Conservation (phyloP, 768 basidiomycete species). For the Scleroderma citrinum region DNA sequence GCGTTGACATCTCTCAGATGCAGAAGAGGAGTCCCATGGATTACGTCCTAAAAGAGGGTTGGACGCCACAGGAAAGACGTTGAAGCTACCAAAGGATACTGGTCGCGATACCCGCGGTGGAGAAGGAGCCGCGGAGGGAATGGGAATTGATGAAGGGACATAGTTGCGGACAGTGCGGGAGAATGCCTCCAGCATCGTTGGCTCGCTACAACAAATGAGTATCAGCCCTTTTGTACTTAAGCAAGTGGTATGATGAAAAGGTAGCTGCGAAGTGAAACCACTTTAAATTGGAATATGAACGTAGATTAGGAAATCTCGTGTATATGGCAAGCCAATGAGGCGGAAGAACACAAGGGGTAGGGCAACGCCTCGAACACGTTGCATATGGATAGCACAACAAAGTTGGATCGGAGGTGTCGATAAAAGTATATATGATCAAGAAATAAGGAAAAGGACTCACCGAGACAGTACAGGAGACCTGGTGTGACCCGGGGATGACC, state of each 20-base stretch:
- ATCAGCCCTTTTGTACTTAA: slow-evolving; percentile 11
- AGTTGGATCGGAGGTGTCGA: background rate
- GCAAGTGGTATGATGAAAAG: background rate
- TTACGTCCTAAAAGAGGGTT: slow-evolving; percentile 6
- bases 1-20: slow-evolving; percentile 8
- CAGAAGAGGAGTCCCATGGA: slow-evolving; percentile 8
- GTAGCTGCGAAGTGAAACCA: background rate
- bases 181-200: slow-evolving; percentile 45
- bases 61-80: slow-evolving; percentile 16
- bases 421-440: background rate
- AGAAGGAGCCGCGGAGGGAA: slow-evolving; percentile 42
- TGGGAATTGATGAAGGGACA: slow-evolving; percentile 46
- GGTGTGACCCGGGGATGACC: slow-evolving; percentile 17
- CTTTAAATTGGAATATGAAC: slow-evolving; percentile 3
- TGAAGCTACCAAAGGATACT: slow-evolving; percentile 41
- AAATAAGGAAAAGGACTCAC: no score
- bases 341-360: slow-evolving; percentile 8
- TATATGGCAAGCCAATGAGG: slow-evolving; percentile 1
- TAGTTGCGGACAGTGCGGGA: slow-evolving; percentile 50
- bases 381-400: background rate
- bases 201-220: slow-evolving; percentile 31
- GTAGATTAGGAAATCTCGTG: slow-evolving; percentile 8
- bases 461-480: slow-evolving; percentile 27
- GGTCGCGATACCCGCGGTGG: slow-evolving; percentile 47
- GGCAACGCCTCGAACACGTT: background rate